Conservation (phyloP, 768 basidiomycete species). For the Pisolithus microcarpus region DNA sequence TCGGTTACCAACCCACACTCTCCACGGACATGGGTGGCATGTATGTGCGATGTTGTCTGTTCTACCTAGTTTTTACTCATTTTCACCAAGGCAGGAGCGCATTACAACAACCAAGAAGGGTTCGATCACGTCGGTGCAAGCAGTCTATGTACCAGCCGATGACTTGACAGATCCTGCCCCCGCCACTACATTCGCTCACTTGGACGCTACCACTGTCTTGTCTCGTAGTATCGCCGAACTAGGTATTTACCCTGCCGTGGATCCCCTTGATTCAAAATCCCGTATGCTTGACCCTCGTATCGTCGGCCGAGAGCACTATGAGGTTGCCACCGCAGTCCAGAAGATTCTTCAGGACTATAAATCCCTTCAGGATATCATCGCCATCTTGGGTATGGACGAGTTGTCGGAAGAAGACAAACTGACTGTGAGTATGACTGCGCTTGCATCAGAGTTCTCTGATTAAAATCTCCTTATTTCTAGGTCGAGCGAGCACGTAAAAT, state of each 20-base stretch:
- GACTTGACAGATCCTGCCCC: slow-evolving; percentile 99
- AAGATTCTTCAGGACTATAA: slow-evolving; percentile 98
- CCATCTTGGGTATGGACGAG: slow-evolving; percentile 99
- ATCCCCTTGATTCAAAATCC: slow-evolving; percentile 98
- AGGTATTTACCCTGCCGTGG: slow-evolving; percentile 99
- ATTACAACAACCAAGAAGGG: slow-evolving; percentile 99
- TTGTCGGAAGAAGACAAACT: slow-evolving; percentile 99
- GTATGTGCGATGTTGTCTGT: slow-evolving; percentile 38
- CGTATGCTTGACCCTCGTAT: slow-evolving; percentile 99
- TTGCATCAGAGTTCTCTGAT: background rate
- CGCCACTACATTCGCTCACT: slow-evolving; percentile 98
- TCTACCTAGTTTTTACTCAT: slow-evolving; percentile 5
- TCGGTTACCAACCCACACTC: slow-evolving; percentile 99
- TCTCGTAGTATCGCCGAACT: slow-evolving; percentile 98
- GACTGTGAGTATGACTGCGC: slow-evolving; percentile 34
- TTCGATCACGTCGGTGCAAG: slow-evolving; percentile 99
- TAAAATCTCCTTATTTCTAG: slow-evolving; percentile 27
- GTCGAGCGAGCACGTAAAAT: slow-evolving; percentile 99
- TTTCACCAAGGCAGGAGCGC: slow-evolving; percentile 80
- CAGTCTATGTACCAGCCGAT: slow-evolving; percentile 99
- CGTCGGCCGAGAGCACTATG: slow-evolving; percentile 90
- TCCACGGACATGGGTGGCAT: slow-evolving; percentile 99
- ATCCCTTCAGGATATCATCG: slow-evolving; percentile 98
- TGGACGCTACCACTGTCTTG: slow-evolving; percentile 99
- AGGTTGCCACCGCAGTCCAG: slow-evolving; percentile 92